Evolutionary conservation across 225 moss, liverwort and hornwort genomes (phyloP), one percentile per base, ranked within the genome.

Genomic region (Pseudoscleropodium purum): DNA sequence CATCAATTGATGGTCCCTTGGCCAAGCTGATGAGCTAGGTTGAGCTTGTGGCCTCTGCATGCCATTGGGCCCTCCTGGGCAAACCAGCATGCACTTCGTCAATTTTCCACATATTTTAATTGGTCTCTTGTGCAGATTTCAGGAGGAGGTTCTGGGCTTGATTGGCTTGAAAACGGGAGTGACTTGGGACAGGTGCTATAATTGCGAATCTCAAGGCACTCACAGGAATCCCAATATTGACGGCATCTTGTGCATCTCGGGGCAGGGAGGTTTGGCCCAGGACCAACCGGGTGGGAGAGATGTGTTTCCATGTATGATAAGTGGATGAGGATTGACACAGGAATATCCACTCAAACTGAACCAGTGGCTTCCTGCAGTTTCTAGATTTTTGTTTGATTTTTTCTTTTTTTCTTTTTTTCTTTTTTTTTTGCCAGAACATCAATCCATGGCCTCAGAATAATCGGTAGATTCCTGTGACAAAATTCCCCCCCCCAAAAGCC

Each of bases 31-130:
- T 75, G 89, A 41, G 66, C 74, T 76, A 84, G 61, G 33, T 49
- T 3, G 20, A 62, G 87, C 91, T 89, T 15, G 67, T 84, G 89
- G 80, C 87, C 74, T 41, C 75, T 79, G 88, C 92, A 90, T 86
- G 89, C 19, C 88, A n/a, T 56, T 77, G 75, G 86, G 45, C 5
- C 78, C 85, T 25, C 0, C 39, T 34, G 6, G 6, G 39, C 11
- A 54, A 37, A 65, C 89, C 27, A 1, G 84, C 75, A 27, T 24
- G 25, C 84, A n/a, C 68, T 84, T 63, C 33, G 84, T 80, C 92
- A 89, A 89, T 81, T 91, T 91, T 92, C 84, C 54, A 87, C 86
- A n/a, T 92, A 25, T 45, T 84, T 45, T 57, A 81, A 68, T 36
- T 75, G 90, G 36, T 14, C 36, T 13, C 27, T 31, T 20, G 61